phyloP scores from a whole-genome alignment of 257 asterid genomes.

The Fraxinus quadrangulata region DNA sequence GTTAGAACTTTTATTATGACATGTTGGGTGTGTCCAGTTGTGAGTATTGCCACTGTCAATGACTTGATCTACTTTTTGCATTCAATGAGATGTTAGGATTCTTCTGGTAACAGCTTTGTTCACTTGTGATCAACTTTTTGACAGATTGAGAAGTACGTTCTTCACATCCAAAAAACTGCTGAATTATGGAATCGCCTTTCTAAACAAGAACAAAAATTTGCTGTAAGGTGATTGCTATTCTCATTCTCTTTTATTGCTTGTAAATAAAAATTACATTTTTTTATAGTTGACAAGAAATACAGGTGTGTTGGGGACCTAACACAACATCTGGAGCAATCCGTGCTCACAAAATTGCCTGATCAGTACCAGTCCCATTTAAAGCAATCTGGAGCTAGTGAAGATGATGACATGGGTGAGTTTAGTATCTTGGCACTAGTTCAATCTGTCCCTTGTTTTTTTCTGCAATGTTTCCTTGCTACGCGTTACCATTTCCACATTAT shows the following conservation, averaged over 20 bases:
- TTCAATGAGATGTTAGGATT: neutral
- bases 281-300: slow-evolving; percentile 23
- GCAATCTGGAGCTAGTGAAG: slow-evolving; percentile 87
- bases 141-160: slow-evolving; percentile 73
- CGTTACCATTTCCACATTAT: neutral
- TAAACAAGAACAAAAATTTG: slow-evolving; percentile 62
- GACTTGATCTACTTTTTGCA: neutral
- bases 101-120: slow-evolving; percentile 3
- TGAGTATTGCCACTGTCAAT: neutral
- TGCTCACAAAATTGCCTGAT: slow-evolving; percentile 73
- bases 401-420: slow-evolving; percentile 89
- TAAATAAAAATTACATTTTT: slow-evolving; percentile 8
- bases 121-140: slow-evolving; percentile 25
- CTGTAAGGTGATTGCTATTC: slow-evolving; percentile 49
- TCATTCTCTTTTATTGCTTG: neutral
- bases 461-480: neutral
- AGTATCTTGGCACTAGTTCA: slow-evolving; percentile 16
- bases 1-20: slow-evolving; percentile 1
- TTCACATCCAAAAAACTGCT: slow-evolving; percentile 61
- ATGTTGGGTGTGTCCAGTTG: neutral
- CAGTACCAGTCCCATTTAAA: slow-evolving; percentile 74
- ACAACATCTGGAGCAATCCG: slow-evolving; percentile 70
- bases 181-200: slow-evolving; percentile 73
- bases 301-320: slow-evolving; percentile 66
- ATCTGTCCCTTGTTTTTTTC: neutral